Evolutionary conservation across 768 basidiomycete genomes (phyloP).

Genomic region (Leucocoprinus birnbaumii): DNA sequence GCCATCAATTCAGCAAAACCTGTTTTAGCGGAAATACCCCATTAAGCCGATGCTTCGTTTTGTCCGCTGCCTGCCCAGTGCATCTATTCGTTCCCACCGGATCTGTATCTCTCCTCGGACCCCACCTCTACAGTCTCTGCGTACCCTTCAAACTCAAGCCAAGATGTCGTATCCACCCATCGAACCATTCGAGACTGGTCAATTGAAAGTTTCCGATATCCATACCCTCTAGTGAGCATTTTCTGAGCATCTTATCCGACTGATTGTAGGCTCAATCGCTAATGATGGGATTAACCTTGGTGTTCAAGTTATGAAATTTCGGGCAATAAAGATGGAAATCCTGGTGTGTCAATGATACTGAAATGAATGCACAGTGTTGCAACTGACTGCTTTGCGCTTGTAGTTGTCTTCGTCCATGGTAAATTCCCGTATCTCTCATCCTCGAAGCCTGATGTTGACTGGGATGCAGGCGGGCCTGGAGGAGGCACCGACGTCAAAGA

Average conservation of each 20-base stretch:
- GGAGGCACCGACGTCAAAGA: constrained; percentile 70
- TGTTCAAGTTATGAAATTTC: constrained; percentile 72
- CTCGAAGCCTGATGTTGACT: constrained; percentile 2
- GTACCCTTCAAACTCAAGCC: background rate
- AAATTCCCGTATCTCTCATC: constrained; percentile 10
- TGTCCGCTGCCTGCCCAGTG: background rate
- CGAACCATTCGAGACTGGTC: constrained; percentile 62
- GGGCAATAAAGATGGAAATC: constrained; percentile 73
- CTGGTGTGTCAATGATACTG: constrained; percentile 47
- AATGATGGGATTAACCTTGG: background rate
- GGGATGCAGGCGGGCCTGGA: constrained; percentile 63
- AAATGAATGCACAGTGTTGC: background rate
- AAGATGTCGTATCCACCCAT: constrained; percentile 61
- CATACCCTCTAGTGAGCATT: constrained; percentile 68
- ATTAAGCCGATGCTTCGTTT: constrained; percentile 1
- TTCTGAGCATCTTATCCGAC: background rate
- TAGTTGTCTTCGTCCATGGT: constrained; percentile 84
- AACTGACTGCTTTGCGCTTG: background rate
- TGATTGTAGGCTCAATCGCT: background rate
- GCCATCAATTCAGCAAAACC: too few relatives aligned
- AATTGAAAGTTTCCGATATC: constrained; percentile 67
- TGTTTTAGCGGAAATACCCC: background rate
- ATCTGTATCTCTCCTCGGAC: background rate
- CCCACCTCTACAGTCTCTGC: background rate
- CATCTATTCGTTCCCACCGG: background rate